Percentiles rank a stretch among this genome's conserved stretches.
These are phyloP conservation scores for Colletotrichum ledebouriae DNA, from an alignment of 2,329 filamentous ascomycete genomes.

Conservation along the genomic window DNA sequence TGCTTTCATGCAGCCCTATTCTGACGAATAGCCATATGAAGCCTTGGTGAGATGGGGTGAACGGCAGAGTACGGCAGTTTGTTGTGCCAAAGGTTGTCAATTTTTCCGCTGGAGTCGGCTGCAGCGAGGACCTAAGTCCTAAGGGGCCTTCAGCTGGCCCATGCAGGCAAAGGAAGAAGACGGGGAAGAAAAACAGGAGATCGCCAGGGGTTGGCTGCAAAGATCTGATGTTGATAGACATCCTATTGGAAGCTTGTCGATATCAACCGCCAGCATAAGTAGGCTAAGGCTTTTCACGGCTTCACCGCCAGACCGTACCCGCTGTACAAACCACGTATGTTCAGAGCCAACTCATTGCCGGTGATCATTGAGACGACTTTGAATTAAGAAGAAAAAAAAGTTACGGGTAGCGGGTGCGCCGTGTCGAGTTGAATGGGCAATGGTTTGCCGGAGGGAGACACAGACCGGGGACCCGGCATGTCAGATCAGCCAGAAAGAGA, in stretches of 20 bases:
- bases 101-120: not conserved
- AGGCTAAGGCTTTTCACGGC: slow-evolving; percentile 8
- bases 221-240: slow-evolving; percentile 31
- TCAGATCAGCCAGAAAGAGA: slow-evolving; percentile 28
- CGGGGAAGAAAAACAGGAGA: slow-evolving; percentile 21
- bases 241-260: slow-evolving; percentile 11
- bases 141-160: slow-evolving; percentile 30
- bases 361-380: not conserved
- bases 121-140: not conserved
- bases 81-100: not conserved
- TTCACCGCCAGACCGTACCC: slow-evolving; percentile 17
- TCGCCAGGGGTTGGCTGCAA: slow-evolving; percentile 34
- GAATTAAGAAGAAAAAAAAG: too few relatives aligned
- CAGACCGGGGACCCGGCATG: slow-evolving; percentile 6
- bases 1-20: slow-evolving; percentile 22
- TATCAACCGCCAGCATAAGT: not conserved
- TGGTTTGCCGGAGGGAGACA: slow-evolving; percentile 8
- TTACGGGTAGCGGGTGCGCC: not conserved
- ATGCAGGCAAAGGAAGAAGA: slow-evolving; percentile 27
- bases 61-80: slow-evolving; percentile 3
- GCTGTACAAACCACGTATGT: not conserved
- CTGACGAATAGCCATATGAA: slow-evolving; percentile 1
- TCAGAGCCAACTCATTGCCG: slow-evolving; percentile 5
- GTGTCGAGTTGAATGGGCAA: not conserved
- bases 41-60: slow-evolving; percentile 13